Conservation (phyloP, 192 early-diverging fungal genomes). For the Diversispora epigaea region DNA sequence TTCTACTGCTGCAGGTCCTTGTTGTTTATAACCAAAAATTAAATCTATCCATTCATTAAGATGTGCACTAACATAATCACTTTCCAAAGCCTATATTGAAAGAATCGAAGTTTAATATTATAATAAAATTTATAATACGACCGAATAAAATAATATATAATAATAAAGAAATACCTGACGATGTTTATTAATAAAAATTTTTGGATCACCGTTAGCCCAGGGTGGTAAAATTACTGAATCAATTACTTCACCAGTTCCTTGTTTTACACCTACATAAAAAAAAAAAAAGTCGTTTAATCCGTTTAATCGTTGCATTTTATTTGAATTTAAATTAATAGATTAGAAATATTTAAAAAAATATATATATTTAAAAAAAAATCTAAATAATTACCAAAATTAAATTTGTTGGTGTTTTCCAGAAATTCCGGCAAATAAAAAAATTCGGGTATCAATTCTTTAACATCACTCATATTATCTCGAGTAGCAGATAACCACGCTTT, state of each 20-base stretch:
- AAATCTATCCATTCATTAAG: constrained; percentile 95
- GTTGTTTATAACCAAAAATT: constrained; percentile 96
- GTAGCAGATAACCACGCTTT: constrained; percentile 76
- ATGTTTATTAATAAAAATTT: constrained; percentile 75
- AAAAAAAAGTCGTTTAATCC: too few relatives aligned
- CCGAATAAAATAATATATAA: too few relatives aligned
- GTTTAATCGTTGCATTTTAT: too few relatives aligned
- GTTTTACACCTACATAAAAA: constrained; percentile 44
- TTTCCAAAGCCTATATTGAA: constrained; percentile 71
- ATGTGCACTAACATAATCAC: constrained; percentile 85
- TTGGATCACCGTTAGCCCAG: constrained; percentile 76
- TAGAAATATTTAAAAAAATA: constrained; percentile 26
- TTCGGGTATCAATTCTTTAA: constrained; percentile 93
- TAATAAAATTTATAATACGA: too few relatives aligned
- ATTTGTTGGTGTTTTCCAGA: constrained; percentile 69
- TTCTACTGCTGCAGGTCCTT: constrained; percentile 78
- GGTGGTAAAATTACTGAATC: constrained; percentile 79
- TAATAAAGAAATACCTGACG: constrained; percentile 59
- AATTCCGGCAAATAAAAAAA: constrained; percentile 96
- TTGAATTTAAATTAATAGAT: too few relatives aligned
- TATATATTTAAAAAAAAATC: constrained; percentile 36
- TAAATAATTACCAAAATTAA: constrained; percentile 58
- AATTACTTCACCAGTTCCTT: constrained; percentile 63
- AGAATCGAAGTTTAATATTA: too few relatives aligned
- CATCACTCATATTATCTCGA: constrained; percentile 74